Conservation (phyloP, 2,329 filamentous ascomycete species). For the Pestalotiopsis sp. region DNA sequence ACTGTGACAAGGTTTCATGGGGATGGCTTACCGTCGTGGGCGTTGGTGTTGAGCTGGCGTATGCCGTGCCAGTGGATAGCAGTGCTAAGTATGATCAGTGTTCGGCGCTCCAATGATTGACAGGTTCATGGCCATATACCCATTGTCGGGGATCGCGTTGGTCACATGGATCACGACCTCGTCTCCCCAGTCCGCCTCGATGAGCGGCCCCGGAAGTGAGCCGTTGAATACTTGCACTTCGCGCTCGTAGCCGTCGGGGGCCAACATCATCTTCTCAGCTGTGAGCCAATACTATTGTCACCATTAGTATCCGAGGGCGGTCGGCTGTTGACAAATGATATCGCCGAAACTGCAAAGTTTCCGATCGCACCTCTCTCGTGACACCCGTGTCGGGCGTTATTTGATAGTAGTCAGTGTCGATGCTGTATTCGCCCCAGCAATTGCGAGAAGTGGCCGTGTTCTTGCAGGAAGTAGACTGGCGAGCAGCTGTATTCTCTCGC, state of each 20-base stretch:
- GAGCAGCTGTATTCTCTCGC: not conserved
- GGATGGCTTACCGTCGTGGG: constrained; percentile 47
- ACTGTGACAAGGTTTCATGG: not conserved
- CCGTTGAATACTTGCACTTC: constrained; percentile 43
- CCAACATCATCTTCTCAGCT: constrained; percentile 23
- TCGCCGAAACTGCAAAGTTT: not conserved
- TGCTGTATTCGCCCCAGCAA: constrained; percentile 40
- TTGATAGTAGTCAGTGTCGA: constrained; percentile 36
- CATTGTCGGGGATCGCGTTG: constrained; percentile 29
- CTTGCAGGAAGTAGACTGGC: constrained; percentile 18
- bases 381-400: constrained; percentile 38
- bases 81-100: constrained; percentile 31
- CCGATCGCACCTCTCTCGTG: constrained; percentile 32
- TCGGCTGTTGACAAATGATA: not conserved
- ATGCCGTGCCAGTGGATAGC: constrained; percentile 59
- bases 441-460: constrained; percentile 29
- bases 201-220: constrained; percentile 22
- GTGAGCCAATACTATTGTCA: constrained; percentile 26
- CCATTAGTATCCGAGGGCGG: not conserved
- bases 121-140: constrained; percentile 29
- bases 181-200: constrained; percentile 48
- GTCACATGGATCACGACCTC: constrained; percentile 29
- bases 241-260: constrained; percentile 35
- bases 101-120: not conserved
- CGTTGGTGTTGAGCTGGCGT: constrained; percentile 48